phyloP scores from a whole-genome alignment of 1,284 basidiomycete genomes.

The Ustilago xerochloae region DNA sequence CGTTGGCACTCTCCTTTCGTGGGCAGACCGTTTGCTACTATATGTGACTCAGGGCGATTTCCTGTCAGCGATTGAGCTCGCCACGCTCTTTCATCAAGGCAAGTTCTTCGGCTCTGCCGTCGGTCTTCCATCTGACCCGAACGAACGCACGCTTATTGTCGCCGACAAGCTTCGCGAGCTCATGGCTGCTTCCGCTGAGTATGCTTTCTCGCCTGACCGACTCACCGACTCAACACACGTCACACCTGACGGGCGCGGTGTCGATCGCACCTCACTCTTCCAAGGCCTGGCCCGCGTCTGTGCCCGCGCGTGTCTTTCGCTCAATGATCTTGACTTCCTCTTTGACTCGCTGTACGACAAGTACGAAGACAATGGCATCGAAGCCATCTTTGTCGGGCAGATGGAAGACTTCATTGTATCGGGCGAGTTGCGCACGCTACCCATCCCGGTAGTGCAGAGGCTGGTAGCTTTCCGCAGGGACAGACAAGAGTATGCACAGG shows the following conservation, averaged over 20 bases:
- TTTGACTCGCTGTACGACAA: constrained; percentile 89
- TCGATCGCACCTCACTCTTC: constrained; percentile 89
- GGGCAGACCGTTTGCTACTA: constrained; percentile 90
- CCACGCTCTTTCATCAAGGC: constrained; percentile 84
- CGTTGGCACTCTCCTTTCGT: constrained; percentile 88
- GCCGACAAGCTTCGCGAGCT: constrained; percentile 82
- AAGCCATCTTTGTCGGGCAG: constrained; percentile 84
- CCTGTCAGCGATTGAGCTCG: constrained; percentile 86
- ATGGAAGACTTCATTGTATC: constrained; percentile 86
- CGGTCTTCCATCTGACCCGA: constrained; percentile 79
- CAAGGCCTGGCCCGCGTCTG: constrained; percentile 86
- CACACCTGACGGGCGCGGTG: constrained; percentile 84
- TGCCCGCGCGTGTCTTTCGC: constrained; percentile 82
- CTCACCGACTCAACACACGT: constrained; percentile 88
- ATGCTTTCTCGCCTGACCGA: constrained; percentile 93
- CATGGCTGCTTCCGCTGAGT: constrained; percentile 86
- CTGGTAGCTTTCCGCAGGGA: constrained; percentile 83
- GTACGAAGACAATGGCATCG: constrained; percentile 86
- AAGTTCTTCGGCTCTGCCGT: constrained; percentile 86
- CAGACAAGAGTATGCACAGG: constrained; percentile 78
- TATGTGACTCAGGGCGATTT: constrained; percentile 89
- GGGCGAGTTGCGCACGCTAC: constrained; percentile 78
- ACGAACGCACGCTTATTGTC: constrained; percentile 76
- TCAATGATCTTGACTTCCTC: constrained; percentile 83
- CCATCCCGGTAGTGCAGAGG: constrained; percentile 84